phyloP scores from a whole-genome alignment of 352 stramenopile species.

The Globisporangium canariense region DNA sequence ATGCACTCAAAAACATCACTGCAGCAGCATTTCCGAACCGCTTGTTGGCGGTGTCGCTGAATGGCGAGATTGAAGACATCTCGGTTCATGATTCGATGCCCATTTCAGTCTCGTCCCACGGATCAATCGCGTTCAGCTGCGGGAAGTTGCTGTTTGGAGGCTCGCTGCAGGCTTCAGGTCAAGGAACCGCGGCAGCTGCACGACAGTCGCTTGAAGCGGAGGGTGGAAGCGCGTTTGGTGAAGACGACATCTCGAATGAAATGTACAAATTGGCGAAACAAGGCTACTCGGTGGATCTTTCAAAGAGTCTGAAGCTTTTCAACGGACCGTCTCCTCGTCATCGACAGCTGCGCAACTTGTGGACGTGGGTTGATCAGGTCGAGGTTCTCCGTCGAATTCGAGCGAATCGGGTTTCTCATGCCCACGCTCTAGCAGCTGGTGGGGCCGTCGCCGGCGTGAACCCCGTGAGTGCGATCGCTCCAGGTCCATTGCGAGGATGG shows the following conservation, averaged over 20 bases:
- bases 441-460: slow-evolving; percentile 25
- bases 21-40: slow-evolving; percentile 78
- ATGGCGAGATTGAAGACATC: slow-evolving; percentile 81
- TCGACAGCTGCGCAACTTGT: slow-evolving; percentile 59
- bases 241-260: slow-evolving; percentile 70
- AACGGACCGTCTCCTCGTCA: slow-evolving; percentile 30
- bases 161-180: slow-evolving; percentile 20
- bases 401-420: slow-evolving; percentile 50
- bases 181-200: slow-evolving; percentile 37
- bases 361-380: slow-evolving; percentile 85
- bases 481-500: slow-evolving; percentile 60
- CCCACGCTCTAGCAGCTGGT: slow-evolving; percentile 22
- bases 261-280: slow-evolving; percentile 77
- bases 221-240: slow-evolving; percentile 16
- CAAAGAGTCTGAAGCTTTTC: slow-evolving; percentile 78
- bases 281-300: slow-evolving; percentile 72
- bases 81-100: slow-evolving; percentile 87
- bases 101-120: slow-evolving; percentile 67
- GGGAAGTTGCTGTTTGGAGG: slow-evolving; percentile 68
- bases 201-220: slow-evolving; percentile 36
- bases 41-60: slow-evolving; percentile 65
- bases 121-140: slow-evolving; percentile 72
- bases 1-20: slow-evolving; percentile 33
- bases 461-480: slow-evolving; percentile 17
- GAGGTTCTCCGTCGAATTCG: slow-evolving; percentile 66